Conservation (phyloP, 202 grass and related monocot species). For the Musa balbisiana region DNA sequence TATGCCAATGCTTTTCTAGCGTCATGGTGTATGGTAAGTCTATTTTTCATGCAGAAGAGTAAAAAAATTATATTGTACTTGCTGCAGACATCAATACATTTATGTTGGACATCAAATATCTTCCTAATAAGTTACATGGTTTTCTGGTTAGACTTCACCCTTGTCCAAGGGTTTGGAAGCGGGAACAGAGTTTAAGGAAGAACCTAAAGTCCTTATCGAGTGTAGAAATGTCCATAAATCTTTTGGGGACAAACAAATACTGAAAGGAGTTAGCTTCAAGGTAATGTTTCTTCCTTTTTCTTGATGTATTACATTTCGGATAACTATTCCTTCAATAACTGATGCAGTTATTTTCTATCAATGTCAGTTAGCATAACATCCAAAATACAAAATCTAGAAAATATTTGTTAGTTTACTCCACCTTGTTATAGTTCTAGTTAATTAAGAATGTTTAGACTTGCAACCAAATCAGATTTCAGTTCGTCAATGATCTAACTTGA, state of each 20-base stretch:
- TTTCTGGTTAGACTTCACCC: conserved; percentile 40
- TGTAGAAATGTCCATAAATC: conserved; percentile 93
- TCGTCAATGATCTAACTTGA: no score
- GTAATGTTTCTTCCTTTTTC: conserved; percentile 30
- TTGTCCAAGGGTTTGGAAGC: conserved; percentile 39
- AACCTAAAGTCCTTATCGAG: conserved; percentile 69
- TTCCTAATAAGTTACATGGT: neutral
- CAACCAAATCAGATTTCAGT: no score
- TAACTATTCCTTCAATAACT: neutral
- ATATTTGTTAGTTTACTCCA: neutral
- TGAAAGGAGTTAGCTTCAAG: conserved; percentile 88
- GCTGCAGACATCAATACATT: neutral
- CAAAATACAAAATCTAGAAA: neutral
- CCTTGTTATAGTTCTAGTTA: neutral
- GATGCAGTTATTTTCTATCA: neutral
- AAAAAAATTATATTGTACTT: neutral
- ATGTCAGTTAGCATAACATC: neutral
- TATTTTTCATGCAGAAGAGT: neutral
- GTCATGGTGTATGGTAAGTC: neutral
- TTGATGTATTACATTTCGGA: neutral
- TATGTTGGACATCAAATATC: neutral
- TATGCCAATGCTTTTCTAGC: neutral
- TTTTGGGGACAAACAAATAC: conserved; percentile 79
- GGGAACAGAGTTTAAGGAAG: conserved; percentile 25
- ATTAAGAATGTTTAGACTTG: no score